phyloP scores from a whole-genome alignment of 2,329 filamentous ascomycete species.

The Hypoxylon sp. region DNA sequence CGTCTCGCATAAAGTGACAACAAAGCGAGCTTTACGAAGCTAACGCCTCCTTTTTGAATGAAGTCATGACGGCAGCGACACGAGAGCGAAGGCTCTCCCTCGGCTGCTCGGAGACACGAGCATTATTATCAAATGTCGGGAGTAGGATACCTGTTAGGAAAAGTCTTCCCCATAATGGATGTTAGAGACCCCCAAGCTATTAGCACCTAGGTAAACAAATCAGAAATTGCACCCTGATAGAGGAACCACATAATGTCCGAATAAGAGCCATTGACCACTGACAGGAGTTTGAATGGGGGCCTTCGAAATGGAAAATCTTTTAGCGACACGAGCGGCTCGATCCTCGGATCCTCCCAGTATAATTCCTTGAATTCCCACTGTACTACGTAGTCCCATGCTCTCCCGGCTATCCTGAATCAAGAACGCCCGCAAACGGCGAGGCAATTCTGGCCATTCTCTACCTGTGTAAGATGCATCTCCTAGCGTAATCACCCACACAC shows the following conservation, averaged over 20 bases:
- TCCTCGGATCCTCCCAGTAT: constrained; percentile 48
- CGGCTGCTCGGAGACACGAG: constrained; percentile 47
- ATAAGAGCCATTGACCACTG: constrained; percentile 50
- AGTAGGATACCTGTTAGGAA: constrained; percentile 36
- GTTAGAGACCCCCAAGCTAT: constrained; percentile 31
- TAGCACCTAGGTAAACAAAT: constrained; percentile 44
- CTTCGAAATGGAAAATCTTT: constrained; percentile 46
- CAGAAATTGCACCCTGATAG: constrained; percentile 44
- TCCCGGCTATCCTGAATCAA: constrained; percentile 39
- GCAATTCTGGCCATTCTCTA: constrained; percentile 34
- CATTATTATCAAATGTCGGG: constrained; percentile 36
- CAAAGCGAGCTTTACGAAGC: constrained; percentile 24
- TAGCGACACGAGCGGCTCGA: constrained; percentile 49
- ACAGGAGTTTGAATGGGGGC: constrained; percentile 44
- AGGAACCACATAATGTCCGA: constrained; percentile 52
- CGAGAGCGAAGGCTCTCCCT: constrained; percentile 27
- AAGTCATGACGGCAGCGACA: constrained; percentile 19
- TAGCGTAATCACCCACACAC: constrained; percentile 49
- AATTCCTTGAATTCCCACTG: constrained; percentile 34
- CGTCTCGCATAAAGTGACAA: constrained; percentile 31
- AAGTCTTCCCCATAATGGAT: constrained; percentile 32
- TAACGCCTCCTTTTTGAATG: constrained; percentile 18
- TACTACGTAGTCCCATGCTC: constrained; percentile 25
- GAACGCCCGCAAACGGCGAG: constrained; percentile 41
- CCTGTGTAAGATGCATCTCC: constrained; percentile 22